These are phyloP conservation scores for Pseudogymnoascus sp. DNA, from an alignment of 2,329 filamentous ascomycete species.

Conservation along the genomic window DNA sequence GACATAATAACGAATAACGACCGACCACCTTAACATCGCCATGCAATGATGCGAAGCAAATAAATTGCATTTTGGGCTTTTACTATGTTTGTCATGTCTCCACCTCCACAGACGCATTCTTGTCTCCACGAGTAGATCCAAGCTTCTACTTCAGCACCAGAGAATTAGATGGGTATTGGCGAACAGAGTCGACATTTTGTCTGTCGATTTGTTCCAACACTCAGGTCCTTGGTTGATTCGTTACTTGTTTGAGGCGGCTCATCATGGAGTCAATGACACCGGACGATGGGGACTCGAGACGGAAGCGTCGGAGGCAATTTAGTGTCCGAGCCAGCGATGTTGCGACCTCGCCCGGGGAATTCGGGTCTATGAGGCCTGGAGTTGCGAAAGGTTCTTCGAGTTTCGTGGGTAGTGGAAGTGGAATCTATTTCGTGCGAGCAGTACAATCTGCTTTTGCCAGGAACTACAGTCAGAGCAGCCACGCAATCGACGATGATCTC, in stretches of 20 bases:
- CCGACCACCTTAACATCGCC: not conserved
- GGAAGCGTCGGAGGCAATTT: not conserved
- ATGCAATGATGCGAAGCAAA: not conserved
- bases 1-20: not conserved
- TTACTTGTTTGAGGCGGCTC: not conserved
- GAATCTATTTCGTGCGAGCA: conserved; percentile 49
- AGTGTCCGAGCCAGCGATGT: not conserved
- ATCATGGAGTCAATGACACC: not conserved
- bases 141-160: not conserved
- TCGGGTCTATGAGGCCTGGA: conserved; percentile 43
- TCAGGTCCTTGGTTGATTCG: not conserved
- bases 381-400: conserved; percentile 38
- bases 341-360: conserved; percentile 24
- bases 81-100: not conserved
- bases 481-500: conserved; percentile 31
- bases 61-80: not conserved
- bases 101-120: not conserved
- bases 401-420: conserved; percentile 49
- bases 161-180: not conserved
- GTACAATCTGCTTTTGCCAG: conserved; percentile 42
- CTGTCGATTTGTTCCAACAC: not conserved
- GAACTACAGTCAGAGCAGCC: conserved; percentile 19
- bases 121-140: not conserved
- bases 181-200: not conserved
- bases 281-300: not conserved